phyloP scores from a whole-genome alignment of 2,329 filamentous ascomycete species.

The Ascochyta koolunga region DNA sequence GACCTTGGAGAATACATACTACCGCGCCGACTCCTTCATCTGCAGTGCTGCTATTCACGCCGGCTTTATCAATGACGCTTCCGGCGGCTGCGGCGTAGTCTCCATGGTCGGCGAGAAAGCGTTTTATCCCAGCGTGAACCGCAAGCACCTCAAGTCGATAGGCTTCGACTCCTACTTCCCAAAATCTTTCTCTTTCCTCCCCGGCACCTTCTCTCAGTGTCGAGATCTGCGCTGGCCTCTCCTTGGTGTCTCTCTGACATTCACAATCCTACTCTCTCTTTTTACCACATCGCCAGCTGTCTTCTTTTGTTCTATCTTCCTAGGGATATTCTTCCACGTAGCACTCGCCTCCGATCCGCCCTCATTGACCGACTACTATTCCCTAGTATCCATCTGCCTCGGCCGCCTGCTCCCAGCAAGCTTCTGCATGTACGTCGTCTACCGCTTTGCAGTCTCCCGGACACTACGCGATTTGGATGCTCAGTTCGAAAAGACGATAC shows the following conservation, averaged over 20 bases:
- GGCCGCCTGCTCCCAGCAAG: conserved; percentile 85
- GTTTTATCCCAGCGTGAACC: conserved; percentile 67
- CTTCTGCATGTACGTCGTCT: conserved; percentile 87
- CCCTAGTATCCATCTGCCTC: conserved; percentile 76
- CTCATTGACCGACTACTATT: conserved; percentile 67
- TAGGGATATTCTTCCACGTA: conserved; percentile 85
- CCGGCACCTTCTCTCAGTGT: conserved; percentile 69
- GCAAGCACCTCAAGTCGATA: conserved; percentile 77
- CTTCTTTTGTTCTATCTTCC: conserved; percentile 85
- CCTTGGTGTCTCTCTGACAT: conserved; percentile 79
- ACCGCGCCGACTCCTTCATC: conserved; percentile 88
- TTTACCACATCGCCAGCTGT: conserved; percentile 79
- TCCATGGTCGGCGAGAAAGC: conserved; percentile 71
- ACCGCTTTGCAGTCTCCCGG: conserved; percentile 78
- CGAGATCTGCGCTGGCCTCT: conserved; percentile 84
- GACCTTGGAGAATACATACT: conserved; percentile 61
- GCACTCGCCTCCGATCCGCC: conserved; percentile 90
- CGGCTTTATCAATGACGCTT: conserved; percentile 72
- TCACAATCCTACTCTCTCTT: conserved; percentile 77
- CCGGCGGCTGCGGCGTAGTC: conserved; percentile 83
- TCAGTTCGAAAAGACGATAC: conserved; percentile 85
- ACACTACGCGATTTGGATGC: conserved; percentile 75
- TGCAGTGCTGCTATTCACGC: conserved; percentile 85
- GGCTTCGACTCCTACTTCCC: conserved; percentile 90
- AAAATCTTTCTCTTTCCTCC: conserved; percentile 78